phyloP scores from a whole-genome alignment of 1,284 basidiomycete genomes.

The Albatrellus sp. region DNA sequence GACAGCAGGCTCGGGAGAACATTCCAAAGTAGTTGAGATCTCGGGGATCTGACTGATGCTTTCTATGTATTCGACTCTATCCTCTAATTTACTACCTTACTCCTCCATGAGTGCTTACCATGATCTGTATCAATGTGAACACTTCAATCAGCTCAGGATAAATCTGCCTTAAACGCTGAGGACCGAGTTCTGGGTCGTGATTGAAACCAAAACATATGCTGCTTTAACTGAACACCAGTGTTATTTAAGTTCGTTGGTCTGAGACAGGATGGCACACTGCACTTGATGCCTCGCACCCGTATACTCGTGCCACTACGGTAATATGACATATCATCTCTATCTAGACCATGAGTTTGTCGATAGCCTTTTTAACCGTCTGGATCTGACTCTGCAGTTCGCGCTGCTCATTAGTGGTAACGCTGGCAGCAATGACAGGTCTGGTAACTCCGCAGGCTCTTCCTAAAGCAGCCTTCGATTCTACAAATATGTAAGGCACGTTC shows the following conservation, averaged over 20 bases:
- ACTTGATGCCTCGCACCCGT: no score
- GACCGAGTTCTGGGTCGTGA: no score
- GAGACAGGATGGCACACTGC: neutral
- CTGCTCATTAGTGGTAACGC: slow-evolving; percentile 92
- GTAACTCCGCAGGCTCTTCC: slow-evolving; percentile 96
- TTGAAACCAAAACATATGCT: no score
- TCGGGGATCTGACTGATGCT: neutral
- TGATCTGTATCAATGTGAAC: neutral
- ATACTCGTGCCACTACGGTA: no score
- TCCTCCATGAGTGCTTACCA: neutral
- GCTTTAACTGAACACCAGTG: neutral
- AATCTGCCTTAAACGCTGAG: no score
- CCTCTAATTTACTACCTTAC: neutral
- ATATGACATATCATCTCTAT: neutral
- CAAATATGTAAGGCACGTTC: slow-evolving; percentile 96
- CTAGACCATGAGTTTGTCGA: slow-evolving; percentile 60
- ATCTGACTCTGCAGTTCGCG: slow-evolving; percentile 90
- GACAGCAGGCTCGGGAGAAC: slow-evolving; percentile 77
- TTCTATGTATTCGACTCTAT: neutral
- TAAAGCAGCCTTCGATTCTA: slow-evolving; percentile 89
- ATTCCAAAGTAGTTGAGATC: slow-evolving; percentile 50
- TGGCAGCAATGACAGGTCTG: slow-evolving; percentile 90
- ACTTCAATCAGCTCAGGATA: neutral
- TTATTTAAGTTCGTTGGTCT: neutral
- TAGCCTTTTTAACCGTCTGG: slow-evolving; percentile 76